Evolutionary conservation across 176 grass and related monocot species (phyloP), one percentile per base, ranked within the genome.

Genomic region (Puccinellia tenuiflora): DNA sequence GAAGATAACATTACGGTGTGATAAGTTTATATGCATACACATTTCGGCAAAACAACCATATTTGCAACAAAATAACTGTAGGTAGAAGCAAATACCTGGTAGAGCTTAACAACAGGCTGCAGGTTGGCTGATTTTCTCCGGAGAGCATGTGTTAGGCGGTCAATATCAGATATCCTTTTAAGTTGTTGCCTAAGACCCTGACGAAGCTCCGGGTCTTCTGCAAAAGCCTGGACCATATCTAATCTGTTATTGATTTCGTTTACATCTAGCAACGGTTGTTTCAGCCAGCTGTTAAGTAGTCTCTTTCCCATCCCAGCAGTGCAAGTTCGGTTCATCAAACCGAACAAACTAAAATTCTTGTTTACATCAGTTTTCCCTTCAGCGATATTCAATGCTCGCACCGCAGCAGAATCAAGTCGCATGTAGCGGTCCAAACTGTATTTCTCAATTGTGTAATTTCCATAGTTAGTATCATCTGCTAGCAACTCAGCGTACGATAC

Each of bases 321-420:
- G 87, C 92, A 98, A 35, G 95, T 98, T 85, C 95, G 90, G 79
- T 98, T 94, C 90, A 98, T 94, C 72, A 98, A 83, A 81, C 95
- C 95, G 79, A 98, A 98, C 88, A 98, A 90, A 87, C 95, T 98
- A 62, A 98, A 98, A 79, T 98, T 98, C 90, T 92, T 98, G 83
- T 95, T 98, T 78, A 88, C 54, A 81, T 98, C 95, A 78, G 95
- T 95, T 81, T 94, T 98, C 83, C 90, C 92, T 88, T 98, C 88
- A 31, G 88, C 73, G 21, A 98, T 90, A 86, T 95, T 98, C 76
- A 98, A 81, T 79, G 95, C 95, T 82, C 86, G 87, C 79, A 95
- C 86, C 0, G 90, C 95, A 39, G 95, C 95, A 88, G 90, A 98
- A 90, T 98, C 95, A 78, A 98, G 87, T 83, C 95, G 77, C 95